phyloP scores from a whole-genome alignment of 768 basidiomycete species.

The Pulveroboletus ravenelii region DNA sequence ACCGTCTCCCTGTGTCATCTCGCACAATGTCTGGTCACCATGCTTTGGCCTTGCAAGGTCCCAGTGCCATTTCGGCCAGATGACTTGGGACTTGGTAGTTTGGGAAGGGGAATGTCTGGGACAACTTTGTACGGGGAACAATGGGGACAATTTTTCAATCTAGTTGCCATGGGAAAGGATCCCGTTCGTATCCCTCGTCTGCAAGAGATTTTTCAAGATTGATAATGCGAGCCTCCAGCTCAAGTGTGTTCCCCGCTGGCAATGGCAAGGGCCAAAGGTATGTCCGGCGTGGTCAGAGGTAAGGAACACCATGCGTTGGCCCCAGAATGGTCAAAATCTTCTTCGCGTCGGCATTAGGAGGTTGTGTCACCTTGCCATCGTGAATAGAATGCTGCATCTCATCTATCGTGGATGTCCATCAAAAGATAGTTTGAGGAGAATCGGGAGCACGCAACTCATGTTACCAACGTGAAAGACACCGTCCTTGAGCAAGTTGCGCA shows the following conservation, averaged over 20 bases:
- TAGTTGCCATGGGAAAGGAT: conserved; percentile 56
- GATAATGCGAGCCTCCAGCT: conserved; percentile 36
- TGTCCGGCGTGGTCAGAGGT: conserved; percentile 44
- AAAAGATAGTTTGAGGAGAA: conserved; percentile 60
- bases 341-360: conserved; percentile 39
- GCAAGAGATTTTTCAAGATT: conserved; percentile 38
- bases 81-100: too few species aligned
- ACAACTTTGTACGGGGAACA: neutral
- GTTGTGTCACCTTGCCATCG: conserved; percentile 27
- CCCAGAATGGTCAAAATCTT: conserved; percentile 45
- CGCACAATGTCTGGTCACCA: conserved; percentile 56
- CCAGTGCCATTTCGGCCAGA: conserved; percentile 99
- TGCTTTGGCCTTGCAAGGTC: conserved; percentile 76
- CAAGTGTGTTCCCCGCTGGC: conserved; percentile 40
- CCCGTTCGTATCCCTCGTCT: conserved; percentile 24
- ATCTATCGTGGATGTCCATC: conserved; percentile 50
- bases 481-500: conserved; percentile 41
- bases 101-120: neutral
- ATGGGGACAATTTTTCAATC: conserved; percentile 28
- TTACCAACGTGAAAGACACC: conserved; percentile 37
- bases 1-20: conserved; percentile 39
- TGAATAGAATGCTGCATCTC: conserved; percentile 66
- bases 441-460: conserved; percentile 55
- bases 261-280: conserved; percentile 44
- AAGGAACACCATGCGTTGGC: conserved; percentile 42